Conservation (phyloP, 768 basidiomycete species). For the Rhodocollybia butyracea region DNA sequence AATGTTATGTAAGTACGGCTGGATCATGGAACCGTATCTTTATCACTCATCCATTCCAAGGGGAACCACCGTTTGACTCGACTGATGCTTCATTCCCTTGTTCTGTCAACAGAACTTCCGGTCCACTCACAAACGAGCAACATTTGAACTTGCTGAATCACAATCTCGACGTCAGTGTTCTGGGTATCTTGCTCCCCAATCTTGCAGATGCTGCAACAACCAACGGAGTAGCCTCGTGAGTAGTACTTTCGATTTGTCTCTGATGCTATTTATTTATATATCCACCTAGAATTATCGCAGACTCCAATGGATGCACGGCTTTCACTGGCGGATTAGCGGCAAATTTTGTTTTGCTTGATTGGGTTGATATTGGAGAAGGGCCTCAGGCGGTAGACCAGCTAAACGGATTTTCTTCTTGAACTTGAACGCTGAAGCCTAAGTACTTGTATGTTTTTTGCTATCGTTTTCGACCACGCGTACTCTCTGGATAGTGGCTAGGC, state of each 20-base stretch:
- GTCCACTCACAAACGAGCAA: constrained; percentile 27
- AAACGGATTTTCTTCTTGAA: constrained; percentile 28
- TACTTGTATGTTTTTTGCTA: background rate
- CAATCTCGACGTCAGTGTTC: constrained; percentile 25
- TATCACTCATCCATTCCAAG: background rate
- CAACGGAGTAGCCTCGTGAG: constrained; percentile 26
- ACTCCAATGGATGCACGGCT: constrained; percentile 39
- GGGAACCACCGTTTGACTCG: constrained; percentile 26
- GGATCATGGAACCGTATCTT: background rate
- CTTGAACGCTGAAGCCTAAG: background rate
- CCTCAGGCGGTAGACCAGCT: constrained; percentile 34
- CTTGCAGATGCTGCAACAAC: constrained; percentile 13
- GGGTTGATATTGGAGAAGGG: constrained; percentile 40
- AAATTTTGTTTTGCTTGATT: constrained; percentile 49
- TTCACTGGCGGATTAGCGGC: constrained; percentile 37
- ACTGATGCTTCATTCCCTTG: constrained; percentile 34
- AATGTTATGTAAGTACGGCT: constrained; percentile 18
- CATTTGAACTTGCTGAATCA: constrained; percentile 41
- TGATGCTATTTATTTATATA: background rate
- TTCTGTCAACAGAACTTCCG: constrained; percentile 31
- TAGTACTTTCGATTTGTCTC: background rate
- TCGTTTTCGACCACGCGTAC: no score
- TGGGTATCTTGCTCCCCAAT: constrained; percentile 13
- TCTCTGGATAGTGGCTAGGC: no score
- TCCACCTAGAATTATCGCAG: constrained; percentile 33